Conservation (phyloP, 129 eudicot species). For the Deinandra increscens region DNA sequence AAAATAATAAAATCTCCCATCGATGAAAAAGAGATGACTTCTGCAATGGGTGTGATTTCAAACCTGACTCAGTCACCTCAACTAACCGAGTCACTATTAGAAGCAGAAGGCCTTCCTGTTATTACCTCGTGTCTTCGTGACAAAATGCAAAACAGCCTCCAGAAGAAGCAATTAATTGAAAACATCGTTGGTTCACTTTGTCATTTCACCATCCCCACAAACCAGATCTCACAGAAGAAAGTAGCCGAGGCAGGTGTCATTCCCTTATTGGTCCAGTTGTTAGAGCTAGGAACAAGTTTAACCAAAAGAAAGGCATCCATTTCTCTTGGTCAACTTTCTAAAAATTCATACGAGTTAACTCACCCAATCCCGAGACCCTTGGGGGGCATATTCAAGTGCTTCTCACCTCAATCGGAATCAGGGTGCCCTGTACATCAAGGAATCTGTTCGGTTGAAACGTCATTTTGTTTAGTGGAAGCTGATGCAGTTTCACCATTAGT, state of each 20-base stretch:
- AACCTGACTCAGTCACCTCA: conserved; percentile 46
- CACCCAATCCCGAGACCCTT: conserved; percentile 37
- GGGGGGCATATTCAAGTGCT: conserved; percentile 52
- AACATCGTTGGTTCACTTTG: conserved; percentile 53
- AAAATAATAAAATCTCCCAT: conserved; percentile 38
- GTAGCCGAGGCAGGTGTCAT: conserved; percentile 57
- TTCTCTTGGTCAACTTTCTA: conserved; percentile 57
- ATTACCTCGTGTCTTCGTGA: conserved; percentile 37
- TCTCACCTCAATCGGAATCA: conserved; percentile 43
- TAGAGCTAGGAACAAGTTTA: conserved; percentile 49
- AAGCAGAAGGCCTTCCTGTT: conserved; percentile 37
- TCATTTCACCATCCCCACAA: conserved; percentile 52
- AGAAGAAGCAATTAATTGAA: conserved; percentile 39
- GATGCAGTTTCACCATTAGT: conserved; percentile 52
- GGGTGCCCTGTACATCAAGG: conserved; percentile 61
- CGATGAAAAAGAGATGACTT: conserved; percentile 55
- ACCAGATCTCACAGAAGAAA: conserved; percentile 47
- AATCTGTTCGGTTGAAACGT: conserved; percentile 46
- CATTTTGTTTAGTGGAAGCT: conserved; percentile 59
- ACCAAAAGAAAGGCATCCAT: conserved; percentile 49
- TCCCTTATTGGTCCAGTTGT: conserved; percentile 47
- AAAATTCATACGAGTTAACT: conserved; percentile 37
- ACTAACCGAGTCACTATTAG: conserved; percentile 47
- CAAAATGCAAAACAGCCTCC: conserved; percentile 32
- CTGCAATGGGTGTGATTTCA: conserved; percentile 54